Evolutionary conservation across 805 yeast genomes (phyloP).

Genomic region (Zygosaccharomyces siamensis): DNA sequence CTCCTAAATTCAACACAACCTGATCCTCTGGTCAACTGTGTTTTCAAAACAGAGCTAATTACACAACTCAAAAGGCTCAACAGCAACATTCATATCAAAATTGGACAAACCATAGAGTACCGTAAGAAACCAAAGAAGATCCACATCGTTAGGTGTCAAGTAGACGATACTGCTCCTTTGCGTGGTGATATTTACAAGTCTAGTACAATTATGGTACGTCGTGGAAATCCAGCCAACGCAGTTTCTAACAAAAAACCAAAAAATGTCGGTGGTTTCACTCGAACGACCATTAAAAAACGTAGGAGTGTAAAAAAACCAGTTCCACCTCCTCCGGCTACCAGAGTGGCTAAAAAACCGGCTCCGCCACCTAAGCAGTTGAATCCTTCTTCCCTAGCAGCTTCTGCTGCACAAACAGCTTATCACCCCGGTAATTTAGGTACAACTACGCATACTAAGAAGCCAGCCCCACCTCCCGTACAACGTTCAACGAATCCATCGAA

Average conservation of each 20-base stretch:
- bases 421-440: conserved; percentile 27
- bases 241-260: conserved; percentile 72
- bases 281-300: conserved; percentile 7
- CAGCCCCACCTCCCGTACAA: conserved; percentile 42
- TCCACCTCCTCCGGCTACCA: conserved; percentile 32
- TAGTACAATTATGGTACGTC: conserved; percentile 73
- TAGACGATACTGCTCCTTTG: conserved; percentile 58
- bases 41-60: conserved; percentile 83
- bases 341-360: conserved; percentile 33
- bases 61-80: conserved; percentile 65
- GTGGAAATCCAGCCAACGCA: conserved; percentile 72
- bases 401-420: conserved; percentile 39
- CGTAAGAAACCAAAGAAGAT: conserved; percentile 85
- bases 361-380: conserved; percentile 32
- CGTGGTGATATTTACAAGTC: conserved; percentile 80
- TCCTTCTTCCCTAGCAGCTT: conserved; percentile 36
- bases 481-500: conserved; percentile 54
- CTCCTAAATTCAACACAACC: conserved; percentile 44
- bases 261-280: conserved; percentile 23
- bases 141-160: conserved; percentile 66
- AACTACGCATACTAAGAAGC: conserved; percentile 19
- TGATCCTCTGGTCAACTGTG: conserved; percentile 74
- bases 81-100: conserved; percentile 52
- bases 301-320: conserved; percentile 15
- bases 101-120: conserved; percentile 72